These are phyloP conservation scores for Xylaria sp. DNA, from an alignment of 2,329 filamentous ascomycete genomes.

Conservation along the genomic window DNA sequence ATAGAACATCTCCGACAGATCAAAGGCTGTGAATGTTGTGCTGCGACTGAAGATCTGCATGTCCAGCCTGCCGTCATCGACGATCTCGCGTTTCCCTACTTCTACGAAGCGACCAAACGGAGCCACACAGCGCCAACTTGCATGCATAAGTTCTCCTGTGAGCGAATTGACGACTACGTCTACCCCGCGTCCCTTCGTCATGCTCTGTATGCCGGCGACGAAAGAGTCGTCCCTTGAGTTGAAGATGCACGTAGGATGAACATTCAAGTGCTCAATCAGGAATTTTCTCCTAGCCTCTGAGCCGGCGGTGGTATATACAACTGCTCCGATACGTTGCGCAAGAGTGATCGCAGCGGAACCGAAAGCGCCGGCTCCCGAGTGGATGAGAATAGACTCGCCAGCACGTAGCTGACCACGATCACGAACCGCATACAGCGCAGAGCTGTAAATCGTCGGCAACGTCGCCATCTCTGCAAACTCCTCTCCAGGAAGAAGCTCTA, in stretches of 20 bases:
- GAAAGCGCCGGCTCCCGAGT: slow-evolving; percentile 51
- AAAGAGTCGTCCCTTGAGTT: slow-evolving; percentile 49
- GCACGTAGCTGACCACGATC: slow-evolving; percentile 44
- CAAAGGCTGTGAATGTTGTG: slow-evolving; percentile 54
- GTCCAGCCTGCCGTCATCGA: slow-evolving; percentile 50
- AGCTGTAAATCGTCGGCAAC: slow-evolving; percentile 41
- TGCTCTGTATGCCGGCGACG: slow-evolving; percentile 41
- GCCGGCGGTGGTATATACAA: slow-evolving; percentile 48
- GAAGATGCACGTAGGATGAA: slow-evolving; percentile 50
- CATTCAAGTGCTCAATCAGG: slow-evolving; percentile 44
- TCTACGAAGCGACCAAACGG: slow-evolving; percentile 52
- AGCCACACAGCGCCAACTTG: slow-evolving; percentile 51
- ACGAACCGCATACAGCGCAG: slow-evolving; percentile 50
- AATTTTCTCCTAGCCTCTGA: slow-evolving; percentile 35
- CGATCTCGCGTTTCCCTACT: slow-evolving; percentile 53
- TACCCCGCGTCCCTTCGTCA: slow-evolving; percentile 31
- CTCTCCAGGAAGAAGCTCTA: slow-evolving; percentile 27
- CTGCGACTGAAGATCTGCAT: slow-evolving; percentile 55
- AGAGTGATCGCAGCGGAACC: slow-evolving; percentile 53
- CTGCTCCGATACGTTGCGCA: slow-evolving; percentile 47
- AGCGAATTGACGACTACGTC: slow-evolving; percentile 37
- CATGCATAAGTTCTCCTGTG: slow-evolving; percentile 30
- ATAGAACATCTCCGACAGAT: slow-evolving; percentile 45
- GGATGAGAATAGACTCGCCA: slow-evolving; percentile 51
- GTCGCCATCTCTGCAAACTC: slow-evolving; percentile 39